Evolutionary conservation across 1,284 basidiomycete genomes (phyloP), one percentile per base, ranked within the genome.

Genomic region (Ustilago lituana): DNA sequence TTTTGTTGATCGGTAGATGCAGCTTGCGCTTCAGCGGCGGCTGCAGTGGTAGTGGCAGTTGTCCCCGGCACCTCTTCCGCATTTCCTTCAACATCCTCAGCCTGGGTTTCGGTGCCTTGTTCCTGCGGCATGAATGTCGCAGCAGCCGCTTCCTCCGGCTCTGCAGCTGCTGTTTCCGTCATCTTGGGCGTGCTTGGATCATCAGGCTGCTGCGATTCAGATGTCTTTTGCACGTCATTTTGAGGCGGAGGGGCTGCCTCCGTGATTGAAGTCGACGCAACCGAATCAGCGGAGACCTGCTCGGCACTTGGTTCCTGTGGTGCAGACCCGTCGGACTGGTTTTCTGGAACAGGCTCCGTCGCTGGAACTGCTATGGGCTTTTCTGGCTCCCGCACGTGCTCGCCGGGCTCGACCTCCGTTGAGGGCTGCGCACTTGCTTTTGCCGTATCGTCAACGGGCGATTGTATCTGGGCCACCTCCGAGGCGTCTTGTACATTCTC

Each of bases 181-280:
- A 54, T 27, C 23, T 53, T 38, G 2, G 56, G 62, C 1, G 62
- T 55, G 33, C 32, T 47, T n/a, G 51, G 45, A 12, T 58, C 54
- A 31, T 48, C 43, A 9, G 40, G 14, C 24, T 55, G 33, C 35
- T 50, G 37, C 27, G 47, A 19, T 9, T 26, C 24, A 7, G 39
- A 2, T 8, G 26, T 22, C 22, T 53, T 36, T 35, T 23, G 37
- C 3, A 23, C 29, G 2, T 12, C 36, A 32, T 58, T 41, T 29
- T 24, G 5, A n/a, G 43, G 17, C 24, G 49, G 32, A 6, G 19
- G 6, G 9, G 20, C 17, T 1, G 43, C 31, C 1, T 46, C 50
- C 5, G 31, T 17, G 19, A 39, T 26, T 9, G 40, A 26, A 24
- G 20, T 5, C 0, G 56, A 24, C 22, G 32, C 23, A 10, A 52